Conservation (phyloP, 805 yeast genomes). For the Barnettozyma pratensis region DNA sequence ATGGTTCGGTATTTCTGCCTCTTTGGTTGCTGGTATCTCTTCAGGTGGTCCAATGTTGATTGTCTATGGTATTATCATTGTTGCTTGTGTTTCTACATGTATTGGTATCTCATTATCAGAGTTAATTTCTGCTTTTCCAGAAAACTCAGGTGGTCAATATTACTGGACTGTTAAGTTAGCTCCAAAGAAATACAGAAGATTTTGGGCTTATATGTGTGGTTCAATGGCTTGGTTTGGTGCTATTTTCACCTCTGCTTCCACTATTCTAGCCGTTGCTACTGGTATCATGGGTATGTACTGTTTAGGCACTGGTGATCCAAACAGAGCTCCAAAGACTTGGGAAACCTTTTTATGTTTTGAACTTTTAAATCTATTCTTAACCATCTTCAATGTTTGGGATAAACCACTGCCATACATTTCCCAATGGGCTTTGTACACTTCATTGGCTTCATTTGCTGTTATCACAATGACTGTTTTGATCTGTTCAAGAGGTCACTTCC, state of each 20-base stretch:
- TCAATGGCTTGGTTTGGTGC: conserved; percentile 59
- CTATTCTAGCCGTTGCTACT: conserved; percentile 46
- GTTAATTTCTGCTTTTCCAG: conserved; percentile 44
- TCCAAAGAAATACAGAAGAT: conserved; percentile 30
- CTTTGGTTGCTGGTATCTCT: conserved; percentile 45
- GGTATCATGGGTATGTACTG: conserved; percentile 45
- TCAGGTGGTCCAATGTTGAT: conserved; percentile 54
- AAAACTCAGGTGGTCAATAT: conserved; percentile 51
- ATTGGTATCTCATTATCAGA: conserved; percentile 47
- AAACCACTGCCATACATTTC: conserved; percentile 45
- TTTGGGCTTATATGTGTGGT: conserved; percentile 48
- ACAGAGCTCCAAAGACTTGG: conserved; percentile 40
- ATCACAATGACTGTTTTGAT: conserved; percentile 49
- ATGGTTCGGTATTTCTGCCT: conserved; percentile 56
- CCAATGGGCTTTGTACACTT: conserved; percentile 41
- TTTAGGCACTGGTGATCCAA: conserved; percentile 29
- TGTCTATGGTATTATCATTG: conserved; percentile 49
- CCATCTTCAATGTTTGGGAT: conserved; percentile 44
- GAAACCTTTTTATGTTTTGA: conserved; percentile 46
- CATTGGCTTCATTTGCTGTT: conserved; percentile 44
- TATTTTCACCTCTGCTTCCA: conserved; percentile 54
- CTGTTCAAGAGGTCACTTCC: conserved; percentile 45
- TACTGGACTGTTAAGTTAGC: conserved; percentile 52
- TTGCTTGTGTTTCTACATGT: conserved; percentile 41
- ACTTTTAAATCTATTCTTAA: conserved; percentile 36